Conservation (phyloP, 2,329 filamentous ascomycete species). For the Penicillium sp. region DNA sequence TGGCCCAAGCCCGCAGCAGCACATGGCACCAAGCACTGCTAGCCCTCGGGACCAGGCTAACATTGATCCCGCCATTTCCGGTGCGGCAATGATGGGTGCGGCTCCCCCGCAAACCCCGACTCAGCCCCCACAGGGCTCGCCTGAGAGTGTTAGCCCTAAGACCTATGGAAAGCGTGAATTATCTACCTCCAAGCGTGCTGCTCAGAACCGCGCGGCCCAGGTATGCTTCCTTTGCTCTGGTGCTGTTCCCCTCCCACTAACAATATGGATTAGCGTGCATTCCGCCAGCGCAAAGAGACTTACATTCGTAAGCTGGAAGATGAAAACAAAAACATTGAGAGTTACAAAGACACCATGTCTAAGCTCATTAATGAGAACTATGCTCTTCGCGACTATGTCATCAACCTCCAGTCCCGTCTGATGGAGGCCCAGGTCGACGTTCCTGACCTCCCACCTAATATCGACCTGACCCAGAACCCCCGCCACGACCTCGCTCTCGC, state of each 20-base stretch:
- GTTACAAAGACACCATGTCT: slow-evolving; percentile 76
- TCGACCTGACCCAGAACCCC: slow-evolving; percentile 64
- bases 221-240: slow-evolving; percentile 49
- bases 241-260: neutral
- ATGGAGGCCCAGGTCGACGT: slow-evolving; percentile 81
- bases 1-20: slow-evolving; percentile 42
- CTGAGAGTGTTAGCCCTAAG: slow-evolving; percentile 61
- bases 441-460: slow-evolving; percentile 76
- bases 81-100: slow-evolving; percentile 49
- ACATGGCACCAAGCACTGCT: slow-evolving; percentile 40
- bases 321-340: slow-evolving; percentile 77
- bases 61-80: slow-evolving; percentile 60
- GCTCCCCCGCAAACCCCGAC: slow-evolving; percentile 33
- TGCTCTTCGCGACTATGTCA: slow-evolving; percentile 85
- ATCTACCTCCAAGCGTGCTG: slow-evolving; percentile 92
- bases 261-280: slow-evolving; percentile 68
- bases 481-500: slow-evolving; percentile 39
- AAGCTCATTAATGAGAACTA: slow-evolving; percentile 86
- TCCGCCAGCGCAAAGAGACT: slow-evolving; percentile 94
- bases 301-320: slow-evolving; percentile 98
- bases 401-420: slow-evolving; percentile 82
- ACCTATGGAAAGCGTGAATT: slow-evolving; percentile 77
- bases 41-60: slow-evolving; percentile 53
- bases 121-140: slow-evolving; percentile 26
- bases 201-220: slow-evolving; percentile 95